A percentile compares a stretch with the other conserved stretches of the same genome.
phyloP scores from a whole-genome alignment of 805 yeast species.

The Cyberlindnera suaveolens region DNA sequence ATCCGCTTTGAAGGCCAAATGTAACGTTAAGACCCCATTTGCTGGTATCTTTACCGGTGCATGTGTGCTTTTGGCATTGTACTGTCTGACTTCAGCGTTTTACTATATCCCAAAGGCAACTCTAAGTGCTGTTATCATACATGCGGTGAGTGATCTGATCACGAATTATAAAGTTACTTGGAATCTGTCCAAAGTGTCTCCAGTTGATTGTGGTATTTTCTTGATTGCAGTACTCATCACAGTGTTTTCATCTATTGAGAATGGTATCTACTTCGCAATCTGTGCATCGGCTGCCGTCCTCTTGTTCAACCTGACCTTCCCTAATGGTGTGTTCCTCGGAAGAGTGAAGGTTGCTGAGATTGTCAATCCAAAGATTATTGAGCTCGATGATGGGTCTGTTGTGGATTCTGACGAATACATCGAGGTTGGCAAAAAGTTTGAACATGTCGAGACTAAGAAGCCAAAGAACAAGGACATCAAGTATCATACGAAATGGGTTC shows the following conservation, averaged over 20 bases:
- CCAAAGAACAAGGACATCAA: conserved; percentile 20
- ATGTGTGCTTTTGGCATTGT: conserved; percentile 81
- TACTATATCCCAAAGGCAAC: conserved; percentile 89
- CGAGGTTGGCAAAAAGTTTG: conserved; percentile 1
- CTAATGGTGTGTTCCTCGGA: conserved; percentile 80
- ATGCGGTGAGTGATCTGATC: conserved; percentile 83
- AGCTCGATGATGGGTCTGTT: conserved; percentile 9
- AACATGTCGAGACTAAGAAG: conserved; percentile 6
- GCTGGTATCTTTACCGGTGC: conserved; percentile 89
- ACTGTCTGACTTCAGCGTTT: conserved; percentile 77
- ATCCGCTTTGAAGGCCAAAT: conserved; percentile 89
- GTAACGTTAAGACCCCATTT: conserved; percentile 91
- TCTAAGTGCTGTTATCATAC: conserved; percentile 81
- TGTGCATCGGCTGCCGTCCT: conserved; percentile 75
- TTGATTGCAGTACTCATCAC: conserved; percentile 21
- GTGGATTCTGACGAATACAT: conserved; percentile 5
- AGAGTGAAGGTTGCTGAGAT: conserved; percentile 66
- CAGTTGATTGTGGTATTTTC: conserved; percentile 29
- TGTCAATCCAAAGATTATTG: conserved; percentile 48
- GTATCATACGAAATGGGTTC: conserved; percentile 66
- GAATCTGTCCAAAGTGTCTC: conserved; percentile 66
- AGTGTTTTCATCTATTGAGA: conserved; percentile 52
- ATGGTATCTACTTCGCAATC: conserved; percentile 87
- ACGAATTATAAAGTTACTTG: conserved; percentile 63
- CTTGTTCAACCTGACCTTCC: conserved; percentile 70